A percentile compares a stretch with the other conserved stretches of the same genome.
phyloP scores from a whole-genome alignment of 768 basidiomycete genomes.

The Suillus weaverae region DNA sequence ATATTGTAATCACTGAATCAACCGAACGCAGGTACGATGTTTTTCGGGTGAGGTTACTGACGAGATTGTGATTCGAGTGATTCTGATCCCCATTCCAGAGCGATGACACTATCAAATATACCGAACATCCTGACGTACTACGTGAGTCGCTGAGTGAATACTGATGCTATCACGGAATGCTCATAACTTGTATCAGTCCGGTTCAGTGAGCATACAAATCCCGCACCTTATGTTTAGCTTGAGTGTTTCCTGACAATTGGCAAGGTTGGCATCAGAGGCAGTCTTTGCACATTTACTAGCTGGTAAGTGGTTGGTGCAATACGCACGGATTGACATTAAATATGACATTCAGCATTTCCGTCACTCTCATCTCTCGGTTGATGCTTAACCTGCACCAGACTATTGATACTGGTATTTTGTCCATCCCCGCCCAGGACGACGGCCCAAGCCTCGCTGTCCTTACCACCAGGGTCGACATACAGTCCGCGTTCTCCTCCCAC shows the following conservation, averaged over 20 bases:
- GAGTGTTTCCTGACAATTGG: not conserved
- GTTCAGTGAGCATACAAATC: constrained; percentile 8
- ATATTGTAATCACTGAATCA: not conserved
- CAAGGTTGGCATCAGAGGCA: constrained; percentile 34
- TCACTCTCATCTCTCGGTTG: constrained; percentile 54
- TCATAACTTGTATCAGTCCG: constrained; percentile 3
- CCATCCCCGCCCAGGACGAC: constrained; percentile 36
- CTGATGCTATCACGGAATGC: not conserved
- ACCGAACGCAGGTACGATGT: constrained; percentile 44
- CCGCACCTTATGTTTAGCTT: not conserved
- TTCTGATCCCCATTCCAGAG: not conserved
- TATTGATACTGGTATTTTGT: constrained; percentile 19
- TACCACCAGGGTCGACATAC: not conserved
- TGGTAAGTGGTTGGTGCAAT: constrained; percentile 30
- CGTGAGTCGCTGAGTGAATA: constrained; percentile 20
- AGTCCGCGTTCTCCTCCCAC: not conserved
- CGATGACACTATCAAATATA: constrained; percentile 50
- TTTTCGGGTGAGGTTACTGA: constrained; percentile 46
- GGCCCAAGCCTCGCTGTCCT: constrained; percentile 34
- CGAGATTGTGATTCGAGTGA: not conserved
- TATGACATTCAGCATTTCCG: constrained; percentile 39
- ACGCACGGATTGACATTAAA: not conserved
- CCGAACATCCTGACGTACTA: constrained; percentile 47
- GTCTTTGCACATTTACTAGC: constrained; percentile 51
- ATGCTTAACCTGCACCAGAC: constrained; percentile 55